These are phyloP conservation scores for Chytriomyces confervae DNA, from an alignment of 192 early-diverging fungal species.

Conservation along the genomic window DNA sequence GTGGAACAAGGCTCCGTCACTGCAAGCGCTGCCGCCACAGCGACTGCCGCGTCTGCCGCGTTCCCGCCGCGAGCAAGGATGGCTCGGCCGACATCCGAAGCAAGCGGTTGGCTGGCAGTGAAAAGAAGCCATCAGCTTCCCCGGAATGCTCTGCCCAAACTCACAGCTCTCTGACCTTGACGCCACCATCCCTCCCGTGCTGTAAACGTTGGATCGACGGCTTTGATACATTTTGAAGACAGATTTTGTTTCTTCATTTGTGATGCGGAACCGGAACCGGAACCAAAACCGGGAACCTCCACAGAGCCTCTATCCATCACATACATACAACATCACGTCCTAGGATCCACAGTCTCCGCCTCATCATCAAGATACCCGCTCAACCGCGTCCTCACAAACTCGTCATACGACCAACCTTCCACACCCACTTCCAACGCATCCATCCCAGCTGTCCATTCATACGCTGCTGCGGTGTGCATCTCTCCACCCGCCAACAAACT, in stretches of 20 bases:
- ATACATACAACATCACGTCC: neutral
- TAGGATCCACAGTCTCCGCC: neutral
- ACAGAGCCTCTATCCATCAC: neutral
- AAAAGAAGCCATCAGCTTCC: neutral
- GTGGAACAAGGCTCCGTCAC: slow-evolving; percentile 75
- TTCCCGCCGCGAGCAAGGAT: slow-evolving; percentile 75
- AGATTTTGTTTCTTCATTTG: too few species aligned
- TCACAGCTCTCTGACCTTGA: slow-evolving; percentile 26
- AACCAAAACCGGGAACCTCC: too few species aligned
- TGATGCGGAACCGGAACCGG: neutral
- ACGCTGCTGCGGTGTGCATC: slow-evolving; percentile 8
- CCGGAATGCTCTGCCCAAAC: neutral
- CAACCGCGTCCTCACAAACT: slow-evolving; percentile 3
- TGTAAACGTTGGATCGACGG: slow-evolving; percentile 53
- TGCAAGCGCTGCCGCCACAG: slow-evolving; percentile 69
- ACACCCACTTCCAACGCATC: neutral
- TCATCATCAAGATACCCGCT: neutral
- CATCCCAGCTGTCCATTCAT: slow-evolving; percentile 16
- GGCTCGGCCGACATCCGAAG: slow-evolving; percentile 66
- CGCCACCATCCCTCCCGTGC: slow-evolving; percentile 69
- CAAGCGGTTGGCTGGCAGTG: slow-evolving; percentile 67
- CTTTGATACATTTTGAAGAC: neutral
- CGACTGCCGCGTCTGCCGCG: slow-evolving; percentile 70
- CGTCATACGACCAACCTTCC: slow-evolving; percentile 14
- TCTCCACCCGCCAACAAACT: neutral